Evolutionary conservation across 306 rosid species (phyloP).

Genomic region (Quercus aquifolioides): DNA sequence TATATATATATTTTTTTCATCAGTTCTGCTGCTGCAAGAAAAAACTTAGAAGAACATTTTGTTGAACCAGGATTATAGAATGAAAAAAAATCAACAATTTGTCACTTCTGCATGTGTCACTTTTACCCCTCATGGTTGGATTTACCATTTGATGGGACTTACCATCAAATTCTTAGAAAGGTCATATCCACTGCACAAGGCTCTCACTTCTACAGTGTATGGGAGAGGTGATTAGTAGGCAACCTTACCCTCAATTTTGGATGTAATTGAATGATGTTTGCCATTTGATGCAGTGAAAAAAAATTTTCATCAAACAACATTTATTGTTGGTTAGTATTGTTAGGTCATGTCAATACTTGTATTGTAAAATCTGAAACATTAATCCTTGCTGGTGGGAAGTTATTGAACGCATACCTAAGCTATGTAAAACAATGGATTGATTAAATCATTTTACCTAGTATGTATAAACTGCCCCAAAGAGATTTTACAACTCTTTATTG

Average conservation of each 20-base stretch:
- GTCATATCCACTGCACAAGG: no score
- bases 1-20: slow-evolving; percentile 16
- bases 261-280: not conserved
- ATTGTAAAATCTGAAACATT: not conserved
- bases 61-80: not conserved
- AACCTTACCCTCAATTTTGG: not conserved
- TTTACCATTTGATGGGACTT: slow-evolving; percentile 4
- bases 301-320: not conserved
- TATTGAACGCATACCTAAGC: not conserved
- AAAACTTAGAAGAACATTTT: slow-evolving; percentile 1
- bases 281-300: not conserved
- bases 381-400: not conserved
- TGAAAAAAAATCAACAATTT: not conserved
- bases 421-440: not conserved
- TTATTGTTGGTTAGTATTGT: not conserved
- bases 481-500: not conserved
- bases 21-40: not conserved
- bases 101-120: not conserved
- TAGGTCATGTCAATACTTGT: not conserved
- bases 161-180: not conserved
- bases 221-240: no score
- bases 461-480: not conserved
- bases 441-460: not conserved
- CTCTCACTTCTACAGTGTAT: no score
- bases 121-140: slow-evolving; percentile 7